These are phyloP conservation scores for Chlamydomonas urium DNA, from an alignment of 139 green algal species.

Conservation along the genomic window DNA sequence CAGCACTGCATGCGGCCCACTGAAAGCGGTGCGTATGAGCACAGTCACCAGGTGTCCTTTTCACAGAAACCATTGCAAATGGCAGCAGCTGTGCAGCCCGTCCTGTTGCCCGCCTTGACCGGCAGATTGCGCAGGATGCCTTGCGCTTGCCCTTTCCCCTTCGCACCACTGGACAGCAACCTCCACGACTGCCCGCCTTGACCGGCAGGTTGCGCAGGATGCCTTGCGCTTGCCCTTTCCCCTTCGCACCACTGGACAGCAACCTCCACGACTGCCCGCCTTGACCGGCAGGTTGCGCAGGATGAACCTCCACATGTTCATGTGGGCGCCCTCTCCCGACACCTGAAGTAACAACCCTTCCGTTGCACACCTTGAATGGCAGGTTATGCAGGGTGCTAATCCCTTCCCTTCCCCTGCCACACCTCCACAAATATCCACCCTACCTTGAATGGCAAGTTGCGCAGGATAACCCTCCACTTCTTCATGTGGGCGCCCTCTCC, in stretches of 20 bases:
- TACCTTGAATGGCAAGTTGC: conserved; percentile 86
- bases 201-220: conserved; percentile 91
- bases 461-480: conserved; percentile 84
- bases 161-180: too few relatives aligned
- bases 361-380: conserved; percentile 70
- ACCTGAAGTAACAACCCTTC: too few relatives aligned
- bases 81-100: too few relatives aligned
- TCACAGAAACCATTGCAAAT: neutral
- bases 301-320: conserved; percentile 90
- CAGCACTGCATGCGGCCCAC: too few relatives aligned
- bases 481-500: conserved; percentile 83
- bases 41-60: too few relatives aligned
- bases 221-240: too few relatives aligned
- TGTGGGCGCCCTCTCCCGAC: conserved; percentile 73
- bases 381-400: conserved; percentile 90
- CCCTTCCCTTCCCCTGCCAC: too few relatives aligned
- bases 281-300: conserved; percentile 87
- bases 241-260: too few relatives aligned
- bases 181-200: conserved; percentile 54
- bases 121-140: conserved; percentile 88
- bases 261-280: too few relatives aligned
- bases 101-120: conserved; percentile 70
- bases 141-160: too few relatives aligned
- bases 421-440: too few relatives aligned
- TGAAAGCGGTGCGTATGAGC: too few relatives aligned